A percentile compares a stretch with the other conserved stretches of the same genome.
Conservation (phyloP, 176 grass and related monocot species). For the Luzula sylvatica region DNA sequence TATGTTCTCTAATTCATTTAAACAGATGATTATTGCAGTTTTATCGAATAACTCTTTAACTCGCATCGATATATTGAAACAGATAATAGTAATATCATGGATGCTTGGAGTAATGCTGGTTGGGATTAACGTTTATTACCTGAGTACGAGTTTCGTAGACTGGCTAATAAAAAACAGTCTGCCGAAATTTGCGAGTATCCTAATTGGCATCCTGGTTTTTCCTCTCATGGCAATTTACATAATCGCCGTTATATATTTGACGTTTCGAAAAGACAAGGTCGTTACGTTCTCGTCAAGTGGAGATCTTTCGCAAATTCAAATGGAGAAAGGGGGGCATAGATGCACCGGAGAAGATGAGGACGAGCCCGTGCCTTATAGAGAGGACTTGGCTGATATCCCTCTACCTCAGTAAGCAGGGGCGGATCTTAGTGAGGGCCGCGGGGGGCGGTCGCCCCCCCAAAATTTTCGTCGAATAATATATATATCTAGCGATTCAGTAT, state of each 20-base stretch:
- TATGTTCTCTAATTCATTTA: conserved; percentile 19
- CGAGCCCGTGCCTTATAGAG: conserved; percentile 36
- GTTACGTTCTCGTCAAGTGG: conserved; percentile 27
- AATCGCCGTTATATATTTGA: conserved; percentile 39
- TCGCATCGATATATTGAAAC: conserved; percentile 3
- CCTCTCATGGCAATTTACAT: conserved; percentile 56
- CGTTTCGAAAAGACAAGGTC: conserved; percentile 45
- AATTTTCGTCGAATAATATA: too few relatives aligned
- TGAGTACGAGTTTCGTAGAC: conserved; percentile 51
- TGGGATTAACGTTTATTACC: conserved; percentile 70
- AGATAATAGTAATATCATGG: conserved; percentile 67
- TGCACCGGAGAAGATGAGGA: neutral
- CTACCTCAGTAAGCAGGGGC: conserved; percentile 32
- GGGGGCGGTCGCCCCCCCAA: too few relatives aligned
- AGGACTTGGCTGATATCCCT: conserved; percentile 60
- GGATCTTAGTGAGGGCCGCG: too few relatives aligned
- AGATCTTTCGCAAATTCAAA: conserved; percentile 22
- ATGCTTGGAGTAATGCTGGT: conserved; percentile 40
- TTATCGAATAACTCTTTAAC: neutral
- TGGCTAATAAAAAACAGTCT: conserved; percentile 54
- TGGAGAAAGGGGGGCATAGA: conserved; percentile 31
- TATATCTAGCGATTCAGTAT: too few relatives aligned
- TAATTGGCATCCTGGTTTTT: conserved; percentile 38
- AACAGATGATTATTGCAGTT: too few relatives aligned
- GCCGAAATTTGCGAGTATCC: conserved; percentile 32